Conservation (phyloP, 441 rosid species). For the Erodium trifolium region DNA sequence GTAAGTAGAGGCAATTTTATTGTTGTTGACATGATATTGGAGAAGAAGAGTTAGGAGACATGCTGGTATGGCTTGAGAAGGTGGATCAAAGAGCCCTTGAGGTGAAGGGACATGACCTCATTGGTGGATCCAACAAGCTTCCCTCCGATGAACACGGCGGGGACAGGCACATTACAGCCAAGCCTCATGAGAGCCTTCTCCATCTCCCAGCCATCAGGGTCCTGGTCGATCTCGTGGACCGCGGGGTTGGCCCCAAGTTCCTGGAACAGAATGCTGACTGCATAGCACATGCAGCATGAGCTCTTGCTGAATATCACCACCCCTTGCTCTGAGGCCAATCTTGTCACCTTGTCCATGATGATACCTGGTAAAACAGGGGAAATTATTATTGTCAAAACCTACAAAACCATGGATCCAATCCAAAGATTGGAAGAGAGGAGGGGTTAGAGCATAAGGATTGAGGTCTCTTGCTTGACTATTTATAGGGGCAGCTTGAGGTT, state of each 20-base stretch:
- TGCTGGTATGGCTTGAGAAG: slow-evolving; percentile 1
- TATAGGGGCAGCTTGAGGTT: background rate
- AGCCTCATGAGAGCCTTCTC: slow-evolving; percentile 39
- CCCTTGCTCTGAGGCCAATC: slow-evolving; percentile 50
- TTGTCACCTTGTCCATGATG: slow-evolving; percentile 30
- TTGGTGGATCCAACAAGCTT: slow-evolving; percentile 3
- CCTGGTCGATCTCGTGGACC: slow-evolving; percentile 59
- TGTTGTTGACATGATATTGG: background rate
- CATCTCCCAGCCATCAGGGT: slow-evolving; percentile 50
- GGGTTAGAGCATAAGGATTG: background rate
- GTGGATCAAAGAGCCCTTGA: background rate
- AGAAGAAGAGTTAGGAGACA: background rate
- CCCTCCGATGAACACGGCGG: background rate
- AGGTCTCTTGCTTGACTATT: background rate
- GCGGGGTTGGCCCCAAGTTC: slow-evolving; percentile 63
- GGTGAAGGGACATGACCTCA: slow-evolving; percentile 8
- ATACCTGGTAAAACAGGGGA: background rate
- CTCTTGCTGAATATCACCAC: slow-evolving; percentile 75
- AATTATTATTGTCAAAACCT: background rate
- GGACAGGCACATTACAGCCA: slow-evolving; percentile 5
- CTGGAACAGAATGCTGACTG: slow-evolving; percentile 46
- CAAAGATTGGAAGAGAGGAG: background rate
- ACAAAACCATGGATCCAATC: background rate
- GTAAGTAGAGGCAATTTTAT: background rate
- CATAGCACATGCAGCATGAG: slow-evolving; percentile 65